A percentile compares a stretch with the other conserved stretches of the same genome.
Evolutionary conservation across 768 basidiomycete genomes (phyloP).

Genomic region (Lactarius hengduanensis): DNA sequence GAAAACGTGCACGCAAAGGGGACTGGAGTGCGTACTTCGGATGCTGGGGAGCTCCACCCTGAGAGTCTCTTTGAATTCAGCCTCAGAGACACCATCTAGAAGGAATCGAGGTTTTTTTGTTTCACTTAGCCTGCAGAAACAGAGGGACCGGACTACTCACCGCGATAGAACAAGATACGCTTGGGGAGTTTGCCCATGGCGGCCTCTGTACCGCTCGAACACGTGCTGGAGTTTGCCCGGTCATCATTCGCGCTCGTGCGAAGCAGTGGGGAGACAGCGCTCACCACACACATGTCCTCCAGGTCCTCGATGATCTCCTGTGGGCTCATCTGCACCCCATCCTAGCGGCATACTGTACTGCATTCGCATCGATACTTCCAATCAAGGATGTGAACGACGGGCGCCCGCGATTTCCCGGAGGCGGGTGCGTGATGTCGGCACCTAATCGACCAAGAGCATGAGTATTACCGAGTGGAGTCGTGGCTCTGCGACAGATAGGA

Average conservation of each 20-base stretch:
- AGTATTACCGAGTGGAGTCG: not conserved
- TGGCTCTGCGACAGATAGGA: not conserved
- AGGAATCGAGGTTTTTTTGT: not conserved
- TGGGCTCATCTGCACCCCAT: constrained; percentile 60
- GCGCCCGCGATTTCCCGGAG: constrained; percentile 60
- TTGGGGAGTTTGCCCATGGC: constrained; percentile 49
- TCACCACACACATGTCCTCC: constrained; percentile 58
- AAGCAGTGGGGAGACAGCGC: constrained; percentile 1
- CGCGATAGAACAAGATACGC: constrained; percentile 73
- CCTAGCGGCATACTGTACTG: constrained; percentile 64
- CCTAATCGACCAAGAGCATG: constrained; percentile 32
- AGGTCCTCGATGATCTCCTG: constrained; percentile 77
- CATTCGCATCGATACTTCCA: constrained; percentile 71
- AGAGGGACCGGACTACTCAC: constrained; percentile 36
- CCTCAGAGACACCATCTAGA: constrained; percentile 54
- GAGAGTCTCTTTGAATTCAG: constrained; percentile 49
- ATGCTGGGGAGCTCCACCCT: constrained; percentile 53
- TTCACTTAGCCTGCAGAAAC: not conserved
- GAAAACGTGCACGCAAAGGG: not conserved
- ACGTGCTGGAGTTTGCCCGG: constrained; percentile 22
- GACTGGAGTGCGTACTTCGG: constrained; percentile 42
- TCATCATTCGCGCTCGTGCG: not conserved
- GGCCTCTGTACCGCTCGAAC: constrained; percentile 62
- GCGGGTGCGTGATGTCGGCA: constrained; percentile 84
- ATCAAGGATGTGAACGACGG: constrained; percentile 81